Conservation (phyloP, 2,329 filamentous ascomycete genomes). For the Hansfordia pulvinata region DNA sequence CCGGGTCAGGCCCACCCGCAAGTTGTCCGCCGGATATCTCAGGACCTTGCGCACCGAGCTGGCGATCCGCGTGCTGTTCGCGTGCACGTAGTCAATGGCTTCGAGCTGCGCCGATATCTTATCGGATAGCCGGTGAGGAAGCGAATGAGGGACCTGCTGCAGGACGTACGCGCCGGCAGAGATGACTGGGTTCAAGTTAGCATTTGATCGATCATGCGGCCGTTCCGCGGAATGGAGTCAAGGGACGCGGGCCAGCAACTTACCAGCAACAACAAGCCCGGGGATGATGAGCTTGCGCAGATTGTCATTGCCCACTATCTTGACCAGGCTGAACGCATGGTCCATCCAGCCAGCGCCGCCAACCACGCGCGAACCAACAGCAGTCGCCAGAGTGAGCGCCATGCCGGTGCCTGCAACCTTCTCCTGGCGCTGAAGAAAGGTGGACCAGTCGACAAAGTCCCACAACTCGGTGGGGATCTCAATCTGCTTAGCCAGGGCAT, state of each 20-base stretch:
- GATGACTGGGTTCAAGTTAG: slow-evolving; percentile 40
- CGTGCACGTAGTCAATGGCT: slow-evolving; percentile 82
- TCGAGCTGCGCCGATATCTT: slow-evolving; percentile 75
- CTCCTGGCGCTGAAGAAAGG: slow-evolving; percentile 77
- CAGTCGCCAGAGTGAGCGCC: slow-evolving; percentile 82
- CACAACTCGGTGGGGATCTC: slow-evolving; percentile 76
- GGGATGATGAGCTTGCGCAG: slow-evolving; percentile 70
- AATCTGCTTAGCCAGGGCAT: slow-evolving; percentile 71
- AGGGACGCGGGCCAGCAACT: no score
- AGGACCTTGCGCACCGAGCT: slow-evolving; percentile 80
- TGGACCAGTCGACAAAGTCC: slow-evolving; percentile 87
- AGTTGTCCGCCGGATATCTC: slow-evolving; percentile 72
- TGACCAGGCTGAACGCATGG: slow-evolving; percentile 68
- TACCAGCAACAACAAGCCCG: slow-evolving; percentile 65
- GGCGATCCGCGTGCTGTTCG: slow-evolving; percentile 74
- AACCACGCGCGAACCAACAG: slow-evolving; percentile 68
- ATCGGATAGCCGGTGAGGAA: slow-evolving; percentile 70
- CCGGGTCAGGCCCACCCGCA: slow-evolving; percentile 70
- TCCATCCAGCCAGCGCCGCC: slow-evolving; percentile 84
- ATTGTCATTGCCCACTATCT: slow-evolving; percentile 69
- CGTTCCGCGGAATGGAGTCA: no score
- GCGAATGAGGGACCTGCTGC: slow-evolving; percentile 74
- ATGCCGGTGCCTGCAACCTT: slow-evolving; percentile 90
- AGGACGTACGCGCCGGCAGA: slow-evolving; percentile 71
- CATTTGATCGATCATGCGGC: no score